A percentile compares a stretch with the other conserved stretches of the same genome.
These are phyloP conservation scores for Nicotiana benthamiana DNA, from an alignment of 257 asterid species.

Conservation along the genomic window DNA sequence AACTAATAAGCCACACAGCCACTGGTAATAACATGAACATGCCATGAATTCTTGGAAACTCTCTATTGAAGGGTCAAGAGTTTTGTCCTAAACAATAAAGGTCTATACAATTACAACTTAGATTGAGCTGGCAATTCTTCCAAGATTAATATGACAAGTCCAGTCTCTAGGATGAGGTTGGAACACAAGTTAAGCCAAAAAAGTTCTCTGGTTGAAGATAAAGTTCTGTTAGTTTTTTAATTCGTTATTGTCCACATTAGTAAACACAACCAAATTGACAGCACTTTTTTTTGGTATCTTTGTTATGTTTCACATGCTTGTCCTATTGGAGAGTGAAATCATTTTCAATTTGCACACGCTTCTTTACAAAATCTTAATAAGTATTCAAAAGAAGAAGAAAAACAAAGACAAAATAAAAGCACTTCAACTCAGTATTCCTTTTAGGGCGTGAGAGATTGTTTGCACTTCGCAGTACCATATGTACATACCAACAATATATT, in stretches of 20 bases:
- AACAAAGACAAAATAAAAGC: background rate
- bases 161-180: background rate
- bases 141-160: background rate
- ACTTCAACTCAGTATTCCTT: background rate
- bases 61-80: background rate
- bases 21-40: too few species aligned
- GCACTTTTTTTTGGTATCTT: too few species aligned
- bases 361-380: background rate
- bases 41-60: too few species aligned
- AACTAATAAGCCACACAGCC: too few species aligned
- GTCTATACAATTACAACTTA: background rate
- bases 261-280: background rate
- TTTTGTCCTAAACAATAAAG: background rate
- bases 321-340: background rate
- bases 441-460: background rate
- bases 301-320: background rate
- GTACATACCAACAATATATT: too few species aligned
- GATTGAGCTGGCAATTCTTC: background rate
- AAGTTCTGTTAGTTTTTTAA: background rate
- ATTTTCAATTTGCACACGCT: background rate
- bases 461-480: too few species aligned
- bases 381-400: background rate
- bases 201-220: too few species aligned
- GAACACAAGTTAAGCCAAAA: background rate
- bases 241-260: background rate